Evolutionary conservation across 2,329 filamentous ascomycete genomes (phyloP).

Genomic region (Juglanconis juglandina): DNA sequence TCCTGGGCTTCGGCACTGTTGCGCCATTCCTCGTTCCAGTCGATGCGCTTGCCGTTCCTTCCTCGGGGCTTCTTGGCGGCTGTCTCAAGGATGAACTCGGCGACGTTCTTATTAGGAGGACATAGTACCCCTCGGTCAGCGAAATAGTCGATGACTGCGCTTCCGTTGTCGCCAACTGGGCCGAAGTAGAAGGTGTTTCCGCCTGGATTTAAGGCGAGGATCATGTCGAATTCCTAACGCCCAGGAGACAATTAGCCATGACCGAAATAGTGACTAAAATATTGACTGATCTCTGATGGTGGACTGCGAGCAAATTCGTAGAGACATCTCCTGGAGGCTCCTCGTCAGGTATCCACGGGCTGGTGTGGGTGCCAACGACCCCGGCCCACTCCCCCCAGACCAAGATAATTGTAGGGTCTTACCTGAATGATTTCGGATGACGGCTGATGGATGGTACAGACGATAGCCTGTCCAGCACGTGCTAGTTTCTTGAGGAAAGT

Average conservation of each 20-base stretch:
- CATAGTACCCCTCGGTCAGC: conserved; percentile 52
- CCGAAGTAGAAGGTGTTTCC: conserved; percentile 73
- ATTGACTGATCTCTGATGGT: too few species aligned
- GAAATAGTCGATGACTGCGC: conserved; percentile 54
- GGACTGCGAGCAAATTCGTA: too few species aligned
- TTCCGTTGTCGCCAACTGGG: conserved; percentile 63
- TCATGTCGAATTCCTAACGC: conserved; percentile 46
- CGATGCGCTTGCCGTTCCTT: conserved; percentile 40
- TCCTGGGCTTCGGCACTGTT: conserved; percentile 30
- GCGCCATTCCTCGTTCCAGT: conserved; percentile 36
- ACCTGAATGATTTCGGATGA: conserved; percentile 37
- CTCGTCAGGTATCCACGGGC: too few species aligned
- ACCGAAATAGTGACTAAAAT: conserved; percentile 69
- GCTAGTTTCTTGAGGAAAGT: conserved; percentile 65
- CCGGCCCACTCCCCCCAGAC: too few species aligned
- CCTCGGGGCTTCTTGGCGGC: conserved; percentile 37
- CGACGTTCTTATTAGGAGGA: conserved; percentile 53
- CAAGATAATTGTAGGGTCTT: neutral
- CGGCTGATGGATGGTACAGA: conserved; percentile 46
- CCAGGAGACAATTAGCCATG: conserved; percentile 62
- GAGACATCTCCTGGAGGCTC: too few species aligned
- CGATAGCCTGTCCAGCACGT: conserved; percentile 38
- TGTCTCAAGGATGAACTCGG: conserved; percentile 59
- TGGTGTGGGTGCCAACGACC: too few species aligned
- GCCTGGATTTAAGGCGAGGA: conserved; percentile 54